Percentiles rank a stretch among this genome's conserved stretches.
Conservation (phyloP, 2,329 filamentous ascomycete genomes). For the Neonectria hederae region DNA sequence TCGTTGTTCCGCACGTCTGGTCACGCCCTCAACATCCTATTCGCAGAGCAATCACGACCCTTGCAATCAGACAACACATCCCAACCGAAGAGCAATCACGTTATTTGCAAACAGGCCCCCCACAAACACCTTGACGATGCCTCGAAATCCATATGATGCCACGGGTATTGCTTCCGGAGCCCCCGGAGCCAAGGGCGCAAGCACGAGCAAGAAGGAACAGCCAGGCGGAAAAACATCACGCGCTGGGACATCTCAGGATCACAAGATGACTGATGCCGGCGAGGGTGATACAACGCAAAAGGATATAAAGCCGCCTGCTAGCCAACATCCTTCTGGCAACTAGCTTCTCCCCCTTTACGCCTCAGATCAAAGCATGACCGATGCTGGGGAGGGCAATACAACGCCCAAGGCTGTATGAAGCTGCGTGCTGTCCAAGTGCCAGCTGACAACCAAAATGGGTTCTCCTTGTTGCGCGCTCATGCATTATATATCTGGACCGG, state of each 20-base stretch:
- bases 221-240: slow-evolving; percentile 1
- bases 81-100: too few relatives aligned
- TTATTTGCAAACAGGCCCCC: neutral
- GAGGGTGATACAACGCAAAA: neutral
- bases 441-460: too few relatives aligned
- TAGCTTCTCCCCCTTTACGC: too few relatives aligned
- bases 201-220: neutral
- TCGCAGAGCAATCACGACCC: too few relatives aligned
- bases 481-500: too few relatives aligned
- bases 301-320: neutral
- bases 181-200: neutral
- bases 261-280: neutral
- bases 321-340: neutral
- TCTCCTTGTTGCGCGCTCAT: too few relatives aligned
- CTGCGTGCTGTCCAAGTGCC: too few relatives aligned
- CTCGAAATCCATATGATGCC: neutral
- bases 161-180: neutral
- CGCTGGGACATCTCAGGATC: neutral
- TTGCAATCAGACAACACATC: too few relatives aligned
- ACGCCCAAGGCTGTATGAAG: too few relatives aligned
- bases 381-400: too few relatives aligned
- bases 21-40: neutral
- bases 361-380: too few relatives aligned
- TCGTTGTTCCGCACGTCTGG: neutral
- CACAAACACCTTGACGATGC: neutral